Conservation (phyloP, 2,329 filamentous ascomycete genomes). For the Paraphoma chrysanthemicola region DNA sequence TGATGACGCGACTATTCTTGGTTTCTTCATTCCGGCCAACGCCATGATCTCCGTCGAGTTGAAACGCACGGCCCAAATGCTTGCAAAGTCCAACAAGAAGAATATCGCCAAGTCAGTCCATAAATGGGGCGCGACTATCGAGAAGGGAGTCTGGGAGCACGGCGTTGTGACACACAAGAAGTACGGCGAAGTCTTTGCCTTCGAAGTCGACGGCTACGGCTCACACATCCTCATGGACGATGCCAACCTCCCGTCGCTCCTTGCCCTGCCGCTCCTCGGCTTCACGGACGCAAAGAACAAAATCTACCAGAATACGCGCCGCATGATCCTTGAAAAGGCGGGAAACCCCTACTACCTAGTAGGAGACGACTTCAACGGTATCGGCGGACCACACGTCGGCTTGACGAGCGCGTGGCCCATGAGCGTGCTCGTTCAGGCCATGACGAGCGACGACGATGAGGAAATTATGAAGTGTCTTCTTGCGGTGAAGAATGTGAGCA, state of each 20-base stretch:
- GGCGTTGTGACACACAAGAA: slow-evolving; percentile 78
- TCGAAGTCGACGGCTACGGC: slow-evolving; percentile 87
- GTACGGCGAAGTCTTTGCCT: slow-evolving; percentile 82
- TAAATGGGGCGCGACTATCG: slow-evolving; percentile 69
- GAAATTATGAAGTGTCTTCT: slow-evolving; percentile 80
- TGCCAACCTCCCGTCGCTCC: slow-evolving; percentile 82
- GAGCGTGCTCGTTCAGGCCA: slow-evolving; percentile 88
- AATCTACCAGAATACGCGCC: slow-evolving; percentile 87
- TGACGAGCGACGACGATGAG: slow-evolving; percentile 81
- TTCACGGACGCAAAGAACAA: slow-evolving; percentile 71
- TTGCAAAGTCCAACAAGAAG: slow-evolving; percentile 67
- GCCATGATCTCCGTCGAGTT: slow-evolving; percentile 95
- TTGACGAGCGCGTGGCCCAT: slow-evolving; percentile 96
- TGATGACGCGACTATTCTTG: slow-evolving; percentile 92
- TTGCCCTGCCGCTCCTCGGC: slow-evolving; percentile 79
- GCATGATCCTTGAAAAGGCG: slow-evolving; percentile 74
- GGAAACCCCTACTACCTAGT: slow-evolving; percentile 90
- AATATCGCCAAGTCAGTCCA: slow-evolving; percentile 58
- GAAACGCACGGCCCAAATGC: slow-evolving; percentile 72
- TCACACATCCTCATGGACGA: slow-evolving; percentile 87
- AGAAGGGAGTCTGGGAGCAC: slow-evolving; percentile 81
- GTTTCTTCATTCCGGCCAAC: slow-evolving; percentile 94
- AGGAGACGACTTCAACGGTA: slow-evolving; percentile 80
- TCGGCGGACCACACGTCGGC: slow-evolving; percentile 85
- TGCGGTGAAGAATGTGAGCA: slow-evolving; percentile 76